Base-by-base conservation (phyloP, 176 grass and related monocot species). In the Olyra latifolia region DNA sequence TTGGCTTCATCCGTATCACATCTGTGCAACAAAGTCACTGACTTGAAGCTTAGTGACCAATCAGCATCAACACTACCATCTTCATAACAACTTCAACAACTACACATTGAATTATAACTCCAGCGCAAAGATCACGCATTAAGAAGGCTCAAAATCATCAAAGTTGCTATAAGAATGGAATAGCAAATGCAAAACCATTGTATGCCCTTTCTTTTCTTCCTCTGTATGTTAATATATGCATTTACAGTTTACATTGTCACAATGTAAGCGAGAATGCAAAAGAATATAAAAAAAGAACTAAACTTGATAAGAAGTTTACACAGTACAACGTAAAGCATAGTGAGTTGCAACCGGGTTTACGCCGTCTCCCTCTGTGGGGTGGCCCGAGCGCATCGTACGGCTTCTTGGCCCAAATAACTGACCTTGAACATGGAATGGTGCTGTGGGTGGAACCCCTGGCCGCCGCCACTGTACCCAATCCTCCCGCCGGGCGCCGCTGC, bases 341-440 rank as follows among this genome's bases (percentile, higher is more conserved):
- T 24, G 77, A 89, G 78, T 89, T 77, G 77, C 87, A 82, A 86
- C 88, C 72, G 4, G 76, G 69, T 80, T 85, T 85, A 80, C 38
- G 63, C 44, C 43, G 83, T 82, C 71, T 77, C 88, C 88, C 88
- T 81, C 72, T 81, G 78, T 48, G 68, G 88, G 88, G 82, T 85
- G 87, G 82, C 72, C 72, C 19, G 48, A 77, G 88, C 58, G 41
- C 83, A 86, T 86, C 59, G 47, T 42, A 65, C 47, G 46, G 77
- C 87, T 89, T 86, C 88, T 86, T 72, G 83, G 83, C 83, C 83
- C 74, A 66, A 83, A 71, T 49, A 87, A 91, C 96, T 89, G 90
- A 99, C 96, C 96, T 99, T 99, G 92, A 79, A 99, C 88, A 91
- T 91, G 46, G 96, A 95, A 93, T 99, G 86, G 85, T 95, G 96